Conservation (phyloP, 2,329 filamentous ascomycete genomes). For the Colletotrichum truncatum region DNA sequence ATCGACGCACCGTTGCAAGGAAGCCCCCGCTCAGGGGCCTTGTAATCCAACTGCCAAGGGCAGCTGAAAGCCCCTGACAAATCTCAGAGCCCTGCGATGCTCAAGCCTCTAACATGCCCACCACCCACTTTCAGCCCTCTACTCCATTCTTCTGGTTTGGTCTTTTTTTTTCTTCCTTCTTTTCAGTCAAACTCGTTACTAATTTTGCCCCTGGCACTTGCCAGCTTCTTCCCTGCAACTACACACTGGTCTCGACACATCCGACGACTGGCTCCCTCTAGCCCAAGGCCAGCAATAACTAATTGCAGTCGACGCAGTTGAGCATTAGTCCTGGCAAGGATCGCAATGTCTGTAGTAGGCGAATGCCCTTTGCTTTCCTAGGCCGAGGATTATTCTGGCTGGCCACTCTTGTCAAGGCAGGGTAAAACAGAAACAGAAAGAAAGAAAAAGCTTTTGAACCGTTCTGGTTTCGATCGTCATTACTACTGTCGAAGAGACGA, state of each 20-base stretch:
- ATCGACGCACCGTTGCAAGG: background rate
- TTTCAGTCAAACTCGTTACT: conserved; percentile 4
- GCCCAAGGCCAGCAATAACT: background rate
- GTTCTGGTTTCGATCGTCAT: background rate
- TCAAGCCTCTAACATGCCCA: too few species aligned
- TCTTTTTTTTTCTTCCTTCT: background rate
- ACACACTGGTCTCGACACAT: background rate
- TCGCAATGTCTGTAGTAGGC: background rate
- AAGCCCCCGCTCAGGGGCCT: too few species aligned
- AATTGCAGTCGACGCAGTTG: background rate
- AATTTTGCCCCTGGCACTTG: conserved; percentile 3
- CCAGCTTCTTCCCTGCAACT: conserved; percentile 12
- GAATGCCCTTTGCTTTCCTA: background rate
- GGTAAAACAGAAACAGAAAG: too few species aligned
- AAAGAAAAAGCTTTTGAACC: background rate
- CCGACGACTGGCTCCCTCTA: background rate
- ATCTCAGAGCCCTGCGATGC: too few species aligned
- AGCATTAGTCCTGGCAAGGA: too few species aligned
- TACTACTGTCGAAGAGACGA: background rate
- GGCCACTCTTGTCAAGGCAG: background rate
- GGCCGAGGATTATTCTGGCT: background rate
- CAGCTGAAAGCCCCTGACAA: conserved; percentile 18
- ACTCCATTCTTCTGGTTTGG: too few species aligned
- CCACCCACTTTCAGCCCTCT: background rate
- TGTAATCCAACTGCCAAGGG: conserved; percentile 14